phyloP scores from a whole-genome alignment of 176 grass and related monocot species.

The Carex littledalei region DNA sequence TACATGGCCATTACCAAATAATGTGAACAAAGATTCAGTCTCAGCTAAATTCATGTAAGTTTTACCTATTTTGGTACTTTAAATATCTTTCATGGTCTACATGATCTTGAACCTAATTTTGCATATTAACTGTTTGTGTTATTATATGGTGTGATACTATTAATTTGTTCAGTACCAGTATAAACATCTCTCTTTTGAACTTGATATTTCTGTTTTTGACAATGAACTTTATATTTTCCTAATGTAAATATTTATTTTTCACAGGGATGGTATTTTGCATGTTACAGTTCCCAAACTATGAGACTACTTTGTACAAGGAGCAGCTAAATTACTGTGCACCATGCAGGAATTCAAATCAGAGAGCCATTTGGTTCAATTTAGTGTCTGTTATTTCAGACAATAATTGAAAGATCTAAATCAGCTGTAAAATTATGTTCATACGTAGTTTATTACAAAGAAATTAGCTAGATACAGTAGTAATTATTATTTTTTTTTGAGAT shows the following conservation, averaged over 20 bases:
- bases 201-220: neutral
- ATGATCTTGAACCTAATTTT: neutral
- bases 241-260: neutral
- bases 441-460: neutral
- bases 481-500: no score
- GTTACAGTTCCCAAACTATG: constrained; percentile 35
- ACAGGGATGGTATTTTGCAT: constrained; percentile 42
- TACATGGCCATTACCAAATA: constrained; percentile 31
- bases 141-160: neutral
- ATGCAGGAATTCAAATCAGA: neutral
- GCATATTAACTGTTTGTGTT: neutral
- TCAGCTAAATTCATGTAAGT: constrained; percentile 41
- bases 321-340: neutral
- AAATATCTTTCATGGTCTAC: neutral
- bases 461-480: no score
- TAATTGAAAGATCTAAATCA: neutral
- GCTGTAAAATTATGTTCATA: neutral
- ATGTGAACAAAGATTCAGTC: constrained; percentile 35
- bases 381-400: neutral
- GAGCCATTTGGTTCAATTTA: neutral
- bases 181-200: neutral
- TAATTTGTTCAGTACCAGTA: neutral
- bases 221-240: neutral
- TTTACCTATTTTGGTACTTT: no score
- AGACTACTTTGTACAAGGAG: neutral